These are phyloP conservation scores for Calocybe indica DNA, from an alignment of 768 basidiomycete species.

Conservation along the genomic window DNA sequence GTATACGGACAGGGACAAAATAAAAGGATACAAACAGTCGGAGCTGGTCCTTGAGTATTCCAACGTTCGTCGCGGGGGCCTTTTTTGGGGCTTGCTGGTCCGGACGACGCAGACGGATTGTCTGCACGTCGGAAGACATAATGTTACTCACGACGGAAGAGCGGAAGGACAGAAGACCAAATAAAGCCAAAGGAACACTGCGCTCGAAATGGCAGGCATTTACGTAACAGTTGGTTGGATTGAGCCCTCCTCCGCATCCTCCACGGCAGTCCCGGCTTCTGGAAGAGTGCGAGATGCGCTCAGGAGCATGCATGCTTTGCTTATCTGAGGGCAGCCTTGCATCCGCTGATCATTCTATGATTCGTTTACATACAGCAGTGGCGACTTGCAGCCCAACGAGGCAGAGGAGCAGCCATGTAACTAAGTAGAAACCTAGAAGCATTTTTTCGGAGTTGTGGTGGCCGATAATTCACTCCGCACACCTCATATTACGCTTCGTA, in stretches of 20 bases:
- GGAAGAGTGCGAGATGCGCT: too few relatives aligned
- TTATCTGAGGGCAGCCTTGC: too few relatives aligned
- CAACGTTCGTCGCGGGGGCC: conserved; percentile 39
- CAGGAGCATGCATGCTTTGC: too few relatives aligned
- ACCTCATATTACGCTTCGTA: conserved; percentile 43
- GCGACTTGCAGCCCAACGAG: too few relatives aligned
- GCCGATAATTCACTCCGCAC: conserved; percentile 24
- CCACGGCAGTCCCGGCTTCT: too few relatives aligned
- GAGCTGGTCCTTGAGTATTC: conserved; percentile 76
- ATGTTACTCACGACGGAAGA: conserved; percentile 8
- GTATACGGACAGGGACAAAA: conserved; percentile 1
- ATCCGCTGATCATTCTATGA: too few relatives aligned
- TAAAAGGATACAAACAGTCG: conserved; percentile 45
- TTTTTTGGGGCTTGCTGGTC: conserved; percentile 23
- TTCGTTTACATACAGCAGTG: too few relatives aligned
- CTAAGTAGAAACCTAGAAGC: conserved; percentile 12
- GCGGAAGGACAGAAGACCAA: conserved; percentile 2
- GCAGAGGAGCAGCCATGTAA: neutral
- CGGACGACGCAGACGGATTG: conserved; percentile 46
- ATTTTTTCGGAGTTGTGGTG: conserved; percentile 10
- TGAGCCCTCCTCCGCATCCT: too few relatives aligned
- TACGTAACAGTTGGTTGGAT: too few relatives aligned
- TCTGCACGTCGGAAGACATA: conserved; percentile 33
- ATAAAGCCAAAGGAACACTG: conserved; percentile 6
- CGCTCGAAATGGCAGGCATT: neutral